Evolutionary conservation across 176 grass and related monocot genomes (phyloP).

Genomic region (Ampelocalamus luodianensis): DNA sequence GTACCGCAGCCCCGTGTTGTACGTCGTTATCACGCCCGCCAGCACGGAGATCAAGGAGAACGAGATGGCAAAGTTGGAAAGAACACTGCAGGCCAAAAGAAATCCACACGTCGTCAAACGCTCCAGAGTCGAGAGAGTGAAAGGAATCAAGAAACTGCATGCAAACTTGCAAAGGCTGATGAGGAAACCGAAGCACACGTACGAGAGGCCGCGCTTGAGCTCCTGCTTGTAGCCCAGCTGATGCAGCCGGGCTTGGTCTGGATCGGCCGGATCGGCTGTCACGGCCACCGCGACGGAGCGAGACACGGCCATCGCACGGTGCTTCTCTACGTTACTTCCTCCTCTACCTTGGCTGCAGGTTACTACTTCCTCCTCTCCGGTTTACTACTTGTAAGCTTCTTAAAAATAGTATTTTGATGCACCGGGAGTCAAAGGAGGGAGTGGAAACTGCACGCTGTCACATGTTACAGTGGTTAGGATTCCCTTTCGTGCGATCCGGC

Average conservation of each 20-base stretch:
- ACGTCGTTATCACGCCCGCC: slow-evolving; percentile 58
- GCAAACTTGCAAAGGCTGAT: background rate
- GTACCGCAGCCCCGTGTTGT: slow-evolving; percentile 75
- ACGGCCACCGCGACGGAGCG: slow-evolving; percentile 12
- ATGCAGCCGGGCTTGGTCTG: slow-evolving; percentile 50
- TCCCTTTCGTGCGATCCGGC: background rate
- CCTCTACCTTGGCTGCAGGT: background rate
- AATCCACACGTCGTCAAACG: background rate
- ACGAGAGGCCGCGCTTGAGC: slow-evolving; percentile 79
- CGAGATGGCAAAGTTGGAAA: slow-evolving; percentile 52
- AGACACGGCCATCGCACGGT: background rate
- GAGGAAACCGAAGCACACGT: background rate
- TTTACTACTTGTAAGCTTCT: background rate
- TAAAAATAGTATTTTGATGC: background rate
- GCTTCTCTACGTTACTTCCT: background rate
- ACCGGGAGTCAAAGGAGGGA: background rate
- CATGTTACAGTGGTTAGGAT: background rate
- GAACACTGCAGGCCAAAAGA: background rate
- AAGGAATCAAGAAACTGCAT: background rate
- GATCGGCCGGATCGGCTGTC: background rate
- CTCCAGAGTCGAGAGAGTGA: background rate
- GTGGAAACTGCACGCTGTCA: background rate
- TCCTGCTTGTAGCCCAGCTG: slow-evolving; percentile 77
- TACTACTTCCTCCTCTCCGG: background rate
- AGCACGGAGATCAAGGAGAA: slow-evolving; percentile 74